Evolutionary conservation across 148 eudicot species (phyloP), one percentile per base, ranked within the genome.

Genomic region (Vaccinium myrtillus): DNA sequence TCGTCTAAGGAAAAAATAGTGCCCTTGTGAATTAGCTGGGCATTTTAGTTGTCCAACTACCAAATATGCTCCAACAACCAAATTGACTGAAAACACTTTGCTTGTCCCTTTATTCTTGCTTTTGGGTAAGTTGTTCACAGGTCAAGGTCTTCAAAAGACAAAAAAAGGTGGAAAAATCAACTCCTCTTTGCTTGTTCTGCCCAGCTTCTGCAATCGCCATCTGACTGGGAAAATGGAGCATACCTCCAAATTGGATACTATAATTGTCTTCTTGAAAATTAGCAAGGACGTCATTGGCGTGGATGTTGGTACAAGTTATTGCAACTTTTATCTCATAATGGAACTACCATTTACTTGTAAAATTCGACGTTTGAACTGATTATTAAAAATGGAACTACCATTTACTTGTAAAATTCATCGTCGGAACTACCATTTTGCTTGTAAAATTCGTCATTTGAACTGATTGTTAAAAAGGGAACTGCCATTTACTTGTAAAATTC

Each of bases 211-310:
- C 58, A 50, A 13, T 77, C 19, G 18, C 80, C 80, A 23, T 77
- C 56, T 50, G 79, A 77, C 19, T 50, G 79, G 32, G 36, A 49
- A 77, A 76, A 13, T 49, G 55, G 79, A 46, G 79, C 79, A 50
- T 77, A 50, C 80, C 80, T 77, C 80, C 80, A 49, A 50, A 12
- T 15, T 51, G 27, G 58, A 49, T 2, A 23, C 80, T 0, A 50
- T 6, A 77, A 5, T 77, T 53, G 58, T 23, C 58, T 39, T 6
- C 56, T 3, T 43, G 46, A 25, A 23, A 14, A 21, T 11, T 3
- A 15, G 23, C 54, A 75, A 75, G 27, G 30, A n/a, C 49, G 58
- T 23, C 59, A 25, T 50, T 50, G 2, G 6, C 80, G 36, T 25
- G 59, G 36, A 49, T 77, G 2, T 25, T 6, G 36, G 58, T 39